Base-by-base conservation (phyloP, 352 stramenopile species). In the Phytophthora europaea region DNA sequence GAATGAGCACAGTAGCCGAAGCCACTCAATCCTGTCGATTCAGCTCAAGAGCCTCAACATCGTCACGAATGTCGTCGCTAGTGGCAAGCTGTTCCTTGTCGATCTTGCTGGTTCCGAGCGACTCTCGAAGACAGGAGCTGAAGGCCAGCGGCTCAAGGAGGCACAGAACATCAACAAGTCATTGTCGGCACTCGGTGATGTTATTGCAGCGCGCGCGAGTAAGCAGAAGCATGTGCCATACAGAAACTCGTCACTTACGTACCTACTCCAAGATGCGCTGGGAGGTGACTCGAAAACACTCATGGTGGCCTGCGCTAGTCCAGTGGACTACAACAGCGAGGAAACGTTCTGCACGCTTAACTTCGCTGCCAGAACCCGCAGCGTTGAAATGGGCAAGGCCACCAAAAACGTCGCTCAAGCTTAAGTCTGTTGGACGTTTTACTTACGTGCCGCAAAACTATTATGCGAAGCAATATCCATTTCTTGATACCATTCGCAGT, bases 131-230 rank as follows among this genome's bases (percentile, higher is more conserved):
- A 98, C 94, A 2, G 88, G 90, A 2, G 93, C 94, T 6, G 84
- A 94, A 54, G 94, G 91, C 0, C 87, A 93, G 66, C 79, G 88
- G 13, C 73, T 98, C 6, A 97, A 98, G 62, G 94, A 98, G 61
- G 93, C 94, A 47, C 90, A 97, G 57, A 97, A 97, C 71, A 98
- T 98, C 79, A 98, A 98, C 83, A 97, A 97, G 68, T 95, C 89
- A 53, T 84, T 99, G 26, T 98, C 94, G 5, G 97, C 98, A 23
- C 86, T 99, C 15, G 98, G 98, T 15, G 98, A 99, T 79, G 98
- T 99, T 23, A 99, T 99, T 73, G 86, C 90, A 22, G 90, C 90
- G 26, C 88, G 87, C 12, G 89, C 88, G 18, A 95, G 87, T 73
- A 95, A 95, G 54, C 80, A 89, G 23, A 95, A 95, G 71, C 97